Evolutionary conservation across 2,329 filamentous ascomycete species (phyloP).

Genomic region (Hysterium pulicare): DNA sequence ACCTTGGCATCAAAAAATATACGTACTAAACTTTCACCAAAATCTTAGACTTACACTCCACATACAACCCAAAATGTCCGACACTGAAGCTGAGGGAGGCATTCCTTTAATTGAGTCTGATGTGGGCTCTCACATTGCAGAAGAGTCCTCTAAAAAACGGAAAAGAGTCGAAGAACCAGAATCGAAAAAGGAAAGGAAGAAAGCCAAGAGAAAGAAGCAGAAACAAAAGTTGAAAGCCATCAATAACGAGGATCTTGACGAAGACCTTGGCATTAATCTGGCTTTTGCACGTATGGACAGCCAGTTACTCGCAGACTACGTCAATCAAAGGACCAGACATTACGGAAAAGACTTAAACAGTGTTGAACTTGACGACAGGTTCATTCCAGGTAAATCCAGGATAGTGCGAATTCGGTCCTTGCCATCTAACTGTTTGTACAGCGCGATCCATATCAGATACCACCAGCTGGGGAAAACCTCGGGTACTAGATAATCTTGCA

Average conservation of each 20-base stretch:
- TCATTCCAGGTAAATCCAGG: constrained; percentile 63
- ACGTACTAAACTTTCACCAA: too few species aligned
- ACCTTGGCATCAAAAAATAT: constrained; percentile 2
- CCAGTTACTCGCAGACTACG: constrained; percentile 77
- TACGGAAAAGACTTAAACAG: constrained; percentile 78
- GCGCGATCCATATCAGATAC: constrained; percentile 76
- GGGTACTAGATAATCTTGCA: constrained; percentile 70
- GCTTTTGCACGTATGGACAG: constrained; percentile 80
- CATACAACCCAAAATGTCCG: constrained; percentile 40
- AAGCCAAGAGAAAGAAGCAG: constrained; percentile 53
- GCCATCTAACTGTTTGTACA: constrained; percentile 30
- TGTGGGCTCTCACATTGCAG: constrained; percentile 27
- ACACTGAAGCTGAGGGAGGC: constrained; percentile 42
- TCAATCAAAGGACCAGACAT: constrained; percentile 72
- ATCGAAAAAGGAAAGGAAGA: constrained; percentile 31
- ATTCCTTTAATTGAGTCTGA: constrained; percentile 44
- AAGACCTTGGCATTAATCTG: constrained; percentile 63
- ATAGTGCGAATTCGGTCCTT: background rate
- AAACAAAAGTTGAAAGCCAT: constrained; percentile 58
- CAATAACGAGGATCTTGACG: constrained; percentile 56
- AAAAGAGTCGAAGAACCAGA: constrained; percentile 38
- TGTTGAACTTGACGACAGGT: constrained; percentile 79
- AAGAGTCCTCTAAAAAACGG: constrained; percentile 36
- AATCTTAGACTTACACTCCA: too few species aligned
- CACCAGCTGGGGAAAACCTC: constrained; percentile 64